Base-by-base conservation (phyloP, 179 eudicot genomes). In the Sideroxylon spinosum region DNA sequence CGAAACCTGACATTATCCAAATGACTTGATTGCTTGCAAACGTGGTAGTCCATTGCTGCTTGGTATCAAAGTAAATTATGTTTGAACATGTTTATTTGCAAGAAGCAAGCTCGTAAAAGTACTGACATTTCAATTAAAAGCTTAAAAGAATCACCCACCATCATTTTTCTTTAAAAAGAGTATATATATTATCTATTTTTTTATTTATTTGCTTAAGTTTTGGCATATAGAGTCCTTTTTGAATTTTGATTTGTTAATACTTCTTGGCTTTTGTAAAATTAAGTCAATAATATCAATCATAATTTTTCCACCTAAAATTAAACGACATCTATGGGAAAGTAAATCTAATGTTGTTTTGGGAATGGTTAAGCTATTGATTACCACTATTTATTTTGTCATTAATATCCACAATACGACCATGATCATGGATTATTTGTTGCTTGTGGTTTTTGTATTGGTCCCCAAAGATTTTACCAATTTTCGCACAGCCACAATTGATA, bases 21-120 rank as follows among this genome's bases (percentile, higher is more conserved):
- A 96, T 87, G 99, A 96, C 83, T 82, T 96, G 90, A 78, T 96
- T 88, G 98, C 99, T 83, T 96, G 99, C 84, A 96, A 91, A 83
- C 99, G 94, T 79, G 99, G 99, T 60, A 92, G 99, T 78, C 99
- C 99, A 13, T 79, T 96, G 88, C 97, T 96, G 78, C 97, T 96
- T 79, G 99, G 98, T 77, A 93, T 96, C 77, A 96, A 94, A 87
- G 99, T 94, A 86, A 86, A 90, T 85, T 55, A 53, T 26, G 60
- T 53, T 20, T 49, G 55, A 37, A 29, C 37, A 73, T 74, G 5
- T n/a, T 22, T 55, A 59, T 44, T 46, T 71, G 44, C 48, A 48
- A 12, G 28, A 9, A 71, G 6, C 56, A 52, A 52, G 56, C 56
- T 52, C 16, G 10, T 9, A 52, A 52, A 6, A 71, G 61, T 71